Base-by-base conservation (phyloP, 805 yeast genomes). In the Candida sanyiensis region DNA sequence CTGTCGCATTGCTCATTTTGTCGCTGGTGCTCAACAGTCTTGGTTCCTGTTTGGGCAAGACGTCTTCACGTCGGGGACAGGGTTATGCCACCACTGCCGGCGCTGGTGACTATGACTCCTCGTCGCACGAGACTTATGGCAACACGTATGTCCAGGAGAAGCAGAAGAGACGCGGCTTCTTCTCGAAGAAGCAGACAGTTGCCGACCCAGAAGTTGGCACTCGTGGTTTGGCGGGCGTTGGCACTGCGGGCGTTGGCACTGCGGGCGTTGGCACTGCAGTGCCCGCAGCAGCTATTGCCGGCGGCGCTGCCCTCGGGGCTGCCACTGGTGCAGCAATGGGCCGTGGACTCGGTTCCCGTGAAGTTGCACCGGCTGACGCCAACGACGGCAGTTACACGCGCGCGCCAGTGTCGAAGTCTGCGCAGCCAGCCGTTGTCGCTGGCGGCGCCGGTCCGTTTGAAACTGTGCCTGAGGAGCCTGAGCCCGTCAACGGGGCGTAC, bases 1-100 rank as follows among this genome's bases (percentile, higher is more conserved):
- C 73, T 6, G 69, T 69, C 8, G 50, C 43, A 28, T 43, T 49
- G 33, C 45, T 49, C 37, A 42, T 37, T 3, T 30, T 54, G 24
- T 44, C 50, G 17, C 40, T 52, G 1, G 9, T 46, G 4, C 33
- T 54, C 7, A 46, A 49, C 33, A 46, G 53, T 11, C 38, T 48
- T 35, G 58, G 51, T 2, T 51, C 25, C n/a, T n/a, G 53, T 33
- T 21, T 42, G 10, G 47, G 49, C 12, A 45, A 31, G 28, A 24
- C 47, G 22, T n/a, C n/a, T n/a, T n/a, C n/a, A n/a, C n/a, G n/a
- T n/a, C n/a, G n/a, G n/a, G n/a, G n/a, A n/a, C n/a, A n/a, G n/a
- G n/a, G n/a, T n/a, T n/a, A n/a, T n/a, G n/a, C n/a, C n/a, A n/a
- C n/a, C n/a, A n/a, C n/a, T n/a, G n/a, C n/a, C n/a, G n/a, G n/a